These are phyloP conservation scores for Pythium folliculosum DNA, from an alignment of 352 stramenopile species.

Conservation along the genomic window DNA sequence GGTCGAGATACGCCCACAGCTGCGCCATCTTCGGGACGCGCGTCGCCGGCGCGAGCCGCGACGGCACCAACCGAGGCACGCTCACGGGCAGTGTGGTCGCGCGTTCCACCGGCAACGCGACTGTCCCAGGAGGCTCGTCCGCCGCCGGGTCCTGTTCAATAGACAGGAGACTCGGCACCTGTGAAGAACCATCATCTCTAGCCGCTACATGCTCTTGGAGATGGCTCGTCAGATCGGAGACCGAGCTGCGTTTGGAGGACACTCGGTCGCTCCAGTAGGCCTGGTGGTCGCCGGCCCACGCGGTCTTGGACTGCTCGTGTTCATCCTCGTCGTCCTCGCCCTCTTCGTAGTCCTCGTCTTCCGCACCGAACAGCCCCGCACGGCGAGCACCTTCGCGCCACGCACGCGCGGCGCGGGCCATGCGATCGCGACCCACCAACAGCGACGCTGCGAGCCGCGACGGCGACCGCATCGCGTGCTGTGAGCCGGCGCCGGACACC, in stretches of 20 bases:
- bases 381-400: slow-evolving; percentile 23
- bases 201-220: neutral
- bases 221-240: neutral
- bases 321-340: neutral
- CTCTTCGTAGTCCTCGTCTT: slow-evolving; percentile 9
- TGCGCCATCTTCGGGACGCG: slow-evolving; percentile 52
- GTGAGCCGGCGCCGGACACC: neutral
- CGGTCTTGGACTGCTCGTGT: neutral
- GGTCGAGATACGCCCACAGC: slow-evolving; percentile 54
- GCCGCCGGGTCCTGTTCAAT: neutral
- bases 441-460: slow-evolving; percentile 8
- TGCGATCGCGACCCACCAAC: slow-evolving; percentile 19
- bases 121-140: neutral
- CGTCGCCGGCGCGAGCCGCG: slow-evolving; percentile 46
- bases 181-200: neutral
- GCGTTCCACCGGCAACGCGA: too few relatives aligned
- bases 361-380: slow-evolving; percentile 9
- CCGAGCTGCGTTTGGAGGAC: neutral
- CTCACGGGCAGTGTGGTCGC: slow-evolving; percentile 19
- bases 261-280: too few relatives aligned
- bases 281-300: neutral
- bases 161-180: neutral
- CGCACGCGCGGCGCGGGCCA: slow-evolving; percentile 18
- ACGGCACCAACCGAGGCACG: slow-evolving; percentile 42
- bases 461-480: slow-evolving; percentile 6